Conservation (phyloP, 1,284 basidiomycete genomes). For the Puccinia triticina region DNA sequence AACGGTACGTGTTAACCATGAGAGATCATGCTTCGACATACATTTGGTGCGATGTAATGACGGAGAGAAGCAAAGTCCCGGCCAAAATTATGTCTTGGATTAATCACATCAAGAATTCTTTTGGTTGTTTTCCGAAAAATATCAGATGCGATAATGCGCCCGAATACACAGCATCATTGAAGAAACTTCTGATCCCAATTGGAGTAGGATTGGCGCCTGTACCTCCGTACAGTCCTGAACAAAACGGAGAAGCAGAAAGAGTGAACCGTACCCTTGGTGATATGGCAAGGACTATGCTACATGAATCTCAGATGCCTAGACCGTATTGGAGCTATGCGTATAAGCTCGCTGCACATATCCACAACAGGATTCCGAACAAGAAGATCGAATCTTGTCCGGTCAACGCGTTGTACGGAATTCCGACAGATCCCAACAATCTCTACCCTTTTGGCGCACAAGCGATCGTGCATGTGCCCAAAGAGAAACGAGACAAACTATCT, state of each 20-base stretch:
- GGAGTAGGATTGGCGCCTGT: not conserved
- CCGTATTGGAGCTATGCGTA: not conserved
- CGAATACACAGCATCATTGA: not conserved
- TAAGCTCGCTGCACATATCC: not conserved
- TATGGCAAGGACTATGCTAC: slow-evolving; percentile 14
- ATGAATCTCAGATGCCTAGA: not conserved
- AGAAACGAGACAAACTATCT: no score
- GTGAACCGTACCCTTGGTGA: not conserved
- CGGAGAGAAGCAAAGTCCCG: not conserved
- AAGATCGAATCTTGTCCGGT: not conserved
- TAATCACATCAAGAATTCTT: not conserved
- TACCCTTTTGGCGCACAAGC: no score
- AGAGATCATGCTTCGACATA: no score
- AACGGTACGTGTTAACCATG: no score
- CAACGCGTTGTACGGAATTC: not conserved
- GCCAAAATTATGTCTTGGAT: not conserved
- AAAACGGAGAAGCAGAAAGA: slow-evolving; percentile 17
- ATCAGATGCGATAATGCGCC: not conserved
- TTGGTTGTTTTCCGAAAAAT: not conserved
- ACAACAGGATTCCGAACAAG: not conserved
- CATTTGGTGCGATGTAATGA: no score
- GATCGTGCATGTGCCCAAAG: no score
- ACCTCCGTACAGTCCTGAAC: not conserved
- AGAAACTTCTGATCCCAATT: not conserved
- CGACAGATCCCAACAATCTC: not conserved